phyloP scores from a whole-genome alignment of 106 monocot species.

The Platanthera guangdongensis region DNA sequence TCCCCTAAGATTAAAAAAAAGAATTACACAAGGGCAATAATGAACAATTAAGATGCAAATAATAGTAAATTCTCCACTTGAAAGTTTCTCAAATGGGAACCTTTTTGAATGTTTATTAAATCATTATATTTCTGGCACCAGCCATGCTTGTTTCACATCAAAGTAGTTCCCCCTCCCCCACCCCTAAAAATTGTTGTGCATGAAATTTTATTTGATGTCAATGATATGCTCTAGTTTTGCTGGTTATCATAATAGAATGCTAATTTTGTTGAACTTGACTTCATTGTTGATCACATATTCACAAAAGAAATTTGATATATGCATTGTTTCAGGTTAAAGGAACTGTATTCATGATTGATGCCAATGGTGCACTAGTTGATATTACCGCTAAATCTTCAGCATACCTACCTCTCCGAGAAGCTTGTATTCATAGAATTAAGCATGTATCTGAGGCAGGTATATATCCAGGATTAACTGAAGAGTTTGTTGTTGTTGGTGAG shows the following conservation, averaged over 20 bases:
- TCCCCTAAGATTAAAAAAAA: too few species aligned
- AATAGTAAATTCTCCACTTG: too few species aligned
- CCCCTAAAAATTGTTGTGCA: neutral
- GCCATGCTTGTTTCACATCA: too few species aligned
- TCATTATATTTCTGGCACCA: neutral
- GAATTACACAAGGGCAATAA: too few species aligned
- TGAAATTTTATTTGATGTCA: neutral
- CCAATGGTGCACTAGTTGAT: slow-evolving; percentile 68
- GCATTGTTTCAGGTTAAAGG: slow-evolving; percentile 68
- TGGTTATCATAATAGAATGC: neutral
- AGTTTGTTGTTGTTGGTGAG: slow-evolving; percentile 76
- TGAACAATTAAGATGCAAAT: too few species aligned
- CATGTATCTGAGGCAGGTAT: slow-evolving; percentile 88
- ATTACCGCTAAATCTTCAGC: slow-evolving; percentile 85
- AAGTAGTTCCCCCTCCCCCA: too few species aligned
- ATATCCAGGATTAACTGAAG: slow-evolving; percentile 66
- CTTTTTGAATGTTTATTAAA: neutral
- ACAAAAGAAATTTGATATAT: neutral
- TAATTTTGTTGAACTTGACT: neutral
- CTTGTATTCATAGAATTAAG: slow-evolving; percentile 65
- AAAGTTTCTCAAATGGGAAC: too few species aligned
- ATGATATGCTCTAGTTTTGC: neutral
- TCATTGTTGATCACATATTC: neutral
- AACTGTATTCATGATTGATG: slow-evolving; percentile 68
- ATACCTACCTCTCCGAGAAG: slow-evolving; percentile 74